A percentile compares a stretch with the other conserved stretches of the same genome.
phyloP scores from a whole-genome alignment of 805 yeast species.

The Candida chauliodis region DNA sequence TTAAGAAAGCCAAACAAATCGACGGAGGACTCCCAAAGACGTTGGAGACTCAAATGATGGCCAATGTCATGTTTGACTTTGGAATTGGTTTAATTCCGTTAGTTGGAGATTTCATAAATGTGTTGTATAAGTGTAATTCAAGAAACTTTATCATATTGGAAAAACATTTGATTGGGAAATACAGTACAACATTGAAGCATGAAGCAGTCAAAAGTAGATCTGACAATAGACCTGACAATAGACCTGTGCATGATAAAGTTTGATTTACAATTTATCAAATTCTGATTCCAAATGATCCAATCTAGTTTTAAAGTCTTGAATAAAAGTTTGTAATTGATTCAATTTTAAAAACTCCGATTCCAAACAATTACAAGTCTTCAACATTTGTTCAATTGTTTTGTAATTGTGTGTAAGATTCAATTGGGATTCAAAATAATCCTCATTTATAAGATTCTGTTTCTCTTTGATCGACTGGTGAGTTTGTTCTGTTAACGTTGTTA shows the following conservation, averaged over 20 bases:
- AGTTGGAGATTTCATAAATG: conserved; percentile 67
- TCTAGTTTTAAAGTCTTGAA: conserved; percentile 38
- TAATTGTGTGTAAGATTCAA: conserved; percentile 38
- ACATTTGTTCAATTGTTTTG: conserved; percentile 32
- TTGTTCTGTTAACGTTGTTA: conserved; percentile 44
- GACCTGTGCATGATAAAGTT: conserved; percentile 1
- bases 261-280: conserved; percentile 9
- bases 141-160: conserved; percentile 60
- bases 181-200: conserved; percentile 9
- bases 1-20: conserved; percentile 28
- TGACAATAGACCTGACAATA: not conserved
- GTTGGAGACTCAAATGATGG: conserved; percentile 32
- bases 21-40: conserved; percentile 36
- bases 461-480: conserved; percentile 26
- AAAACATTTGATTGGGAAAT: conserved; percentile 32
- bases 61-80: conserved; percentile 38
- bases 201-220: no score
- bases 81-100: conserved; percentile 56
- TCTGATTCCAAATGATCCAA: conserved; percentile 29
- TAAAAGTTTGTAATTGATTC: conserved; percentile 44
- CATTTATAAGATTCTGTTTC: conserved; percentile 29
- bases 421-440: conserved; percentile 20
- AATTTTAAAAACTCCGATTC: conserved; percentile 52
- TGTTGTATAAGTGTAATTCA: conserved; percentile 74
- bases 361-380: conserved; percentile 45